phyloP scores from a whole-genome alignment of 257 asterid species.

The Galeopsis tetrahit region DNA sequence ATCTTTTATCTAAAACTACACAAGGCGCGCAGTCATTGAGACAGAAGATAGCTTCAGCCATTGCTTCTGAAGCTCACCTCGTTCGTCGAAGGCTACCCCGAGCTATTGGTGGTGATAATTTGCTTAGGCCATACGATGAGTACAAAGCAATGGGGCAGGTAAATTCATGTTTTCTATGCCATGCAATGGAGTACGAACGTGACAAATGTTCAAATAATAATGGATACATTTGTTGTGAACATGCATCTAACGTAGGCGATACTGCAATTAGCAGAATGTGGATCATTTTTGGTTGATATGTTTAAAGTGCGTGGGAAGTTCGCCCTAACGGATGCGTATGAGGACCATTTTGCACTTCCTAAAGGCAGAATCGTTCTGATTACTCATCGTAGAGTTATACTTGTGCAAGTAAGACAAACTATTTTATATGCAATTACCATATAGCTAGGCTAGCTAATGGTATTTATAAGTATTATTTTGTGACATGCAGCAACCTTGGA shows the following conservation, averaged over 20 bases:
- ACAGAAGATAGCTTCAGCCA: conserved; percentile 95
- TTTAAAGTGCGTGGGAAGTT: conserved; percentile 96
- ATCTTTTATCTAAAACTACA: conserved; percentile 94
- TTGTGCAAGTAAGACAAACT: conserved; percentile 72
- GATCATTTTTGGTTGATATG: conserved; percentile 88
- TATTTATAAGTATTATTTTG: conserved; percentile 20
- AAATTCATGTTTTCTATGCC: conserved; percentile 30
- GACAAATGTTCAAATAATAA: too few species aligned
- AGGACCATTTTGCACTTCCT: conserved; percentile 86
- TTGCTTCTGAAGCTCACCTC: conserved; percentile 97
- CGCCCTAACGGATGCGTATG: conserved; percentile 95
- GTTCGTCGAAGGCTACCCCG: conserved; percentile 94
- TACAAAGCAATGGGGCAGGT: conserved; percentile 98
- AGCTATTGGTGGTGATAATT: conserved; percentile 91
- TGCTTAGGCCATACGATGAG: conserved; percentile 91
- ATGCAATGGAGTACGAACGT: too few species aligned
- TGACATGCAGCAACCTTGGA: conserved; percentile 78
- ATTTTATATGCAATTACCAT: conserved; percentile 4
- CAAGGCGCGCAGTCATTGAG: conserved; percentile 99
- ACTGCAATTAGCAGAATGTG: conserved; percentile 92
- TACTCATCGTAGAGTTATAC: conserved; percentile 85
- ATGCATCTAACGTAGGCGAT: conserved; percentile 53
- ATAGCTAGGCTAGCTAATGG: too few species aligned
- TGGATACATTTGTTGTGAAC: not conserved
- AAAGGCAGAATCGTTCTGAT: conserved; percentile 82